These are phyloP conservation scores for Phyllosticta citriasiana DNA, from an alignment of 2,329 filamentous ascomycete species.

Conservation along the genomic window DNA sequence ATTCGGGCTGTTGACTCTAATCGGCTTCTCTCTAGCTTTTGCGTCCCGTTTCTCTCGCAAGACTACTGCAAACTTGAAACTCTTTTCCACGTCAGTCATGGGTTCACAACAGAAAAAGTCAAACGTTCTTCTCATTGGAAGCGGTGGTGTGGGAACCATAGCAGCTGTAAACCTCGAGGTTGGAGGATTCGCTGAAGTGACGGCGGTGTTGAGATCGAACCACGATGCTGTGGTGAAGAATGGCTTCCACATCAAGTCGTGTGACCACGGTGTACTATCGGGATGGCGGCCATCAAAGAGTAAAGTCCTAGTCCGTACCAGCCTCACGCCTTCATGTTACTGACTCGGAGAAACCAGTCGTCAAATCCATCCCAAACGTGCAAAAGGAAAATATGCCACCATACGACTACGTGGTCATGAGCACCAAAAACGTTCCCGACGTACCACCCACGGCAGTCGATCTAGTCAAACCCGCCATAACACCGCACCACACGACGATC, in stretches of 20 bases:
- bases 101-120: slow-evolving; percentile 18
- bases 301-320: slow-evolving; percentile 13
- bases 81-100: neutral
- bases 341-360: slow-evolving; percentile 25
- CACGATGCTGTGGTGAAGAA: slow-evolving; percentile 36
- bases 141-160: slow-evolving; percentile 48
- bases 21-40: neutral
- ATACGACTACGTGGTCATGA: slow-evolving; percentile 48
- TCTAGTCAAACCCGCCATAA: slow-evolving; percentile 44
- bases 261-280: slow-evolving; percentile 43
- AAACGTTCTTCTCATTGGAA: slow-evolving; percentile 43
- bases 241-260: slow-evolving; percentile 46
- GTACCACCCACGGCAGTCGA: slow-evolving; percentile 39
- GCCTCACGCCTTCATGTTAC: neutral
- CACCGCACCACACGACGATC: slow-evolving; percentile 41
- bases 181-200: slow-evolving; percentile 42
- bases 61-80: neutral
- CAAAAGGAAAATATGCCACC: slow-evolving; percentile 21
- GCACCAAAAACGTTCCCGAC: slow-evolving; percentile 51
- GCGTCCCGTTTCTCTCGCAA: neutral
- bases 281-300: slow-evolving; percentile 40
- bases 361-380: slow-evolving; percentile 40
- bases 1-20: neutral
- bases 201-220: slow-evolving; percentile 48
- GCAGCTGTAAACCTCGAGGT: slow-evolving; percentile 45